A percentile compares a stretch with the other conserved stretches of the same genome.
phyloP scores from a whole-genome alignment of 73 alveolate genomes.

The Paramecium octaurelia region DNA sequence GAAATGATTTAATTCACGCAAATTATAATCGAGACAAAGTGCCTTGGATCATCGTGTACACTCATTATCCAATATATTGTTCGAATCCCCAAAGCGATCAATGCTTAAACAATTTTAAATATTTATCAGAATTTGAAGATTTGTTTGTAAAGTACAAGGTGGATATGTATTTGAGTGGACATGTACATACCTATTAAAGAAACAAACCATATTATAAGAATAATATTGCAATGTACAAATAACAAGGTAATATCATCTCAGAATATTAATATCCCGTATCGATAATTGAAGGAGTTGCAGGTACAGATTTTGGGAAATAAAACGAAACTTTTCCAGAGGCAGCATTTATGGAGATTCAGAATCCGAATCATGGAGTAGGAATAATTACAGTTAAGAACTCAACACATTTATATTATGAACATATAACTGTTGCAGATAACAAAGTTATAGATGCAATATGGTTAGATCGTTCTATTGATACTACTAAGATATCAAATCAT shows the following conservation, averaged over 20 bases:
- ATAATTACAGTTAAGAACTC: neutral
- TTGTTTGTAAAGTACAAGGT: neutral
- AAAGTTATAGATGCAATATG: conserved; percentile 16
- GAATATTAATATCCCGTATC: neutral
- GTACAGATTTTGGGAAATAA: conserved; percentile 8
- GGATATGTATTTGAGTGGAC: neutral
- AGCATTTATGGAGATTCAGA: neutral
- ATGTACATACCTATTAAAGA: conserved; percentile 21
- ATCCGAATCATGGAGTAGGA: neutral
- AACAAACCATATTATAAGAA: neutral
- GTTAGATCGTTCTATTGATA: neutral
- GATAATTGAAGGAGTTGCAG: conserved; percentile 35
- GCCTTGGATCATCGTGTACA: conserved; percentile 20
- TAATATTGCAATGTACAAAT: neutral
- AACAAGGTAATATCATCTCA: neutral
- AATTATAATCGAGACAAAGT: conserved; percentile 10
- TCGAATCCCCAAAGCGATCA: neutral
- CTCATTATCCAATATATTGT: conserved; percentile 48
- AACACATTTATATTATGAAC: neutral
- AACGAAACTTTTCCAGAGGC: neutral
- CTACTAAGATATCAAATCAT: neutral
- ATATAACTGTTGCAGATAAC: neutral
- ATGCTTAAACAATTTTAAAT: neutral
- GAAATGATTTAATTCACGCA: neutral
- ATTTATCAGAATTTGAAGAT: conserved; percentile 9